Evolutionary conservation across 305 asterid genomes (phyloP).

Genomic region (Withania somnifera): DNA sequence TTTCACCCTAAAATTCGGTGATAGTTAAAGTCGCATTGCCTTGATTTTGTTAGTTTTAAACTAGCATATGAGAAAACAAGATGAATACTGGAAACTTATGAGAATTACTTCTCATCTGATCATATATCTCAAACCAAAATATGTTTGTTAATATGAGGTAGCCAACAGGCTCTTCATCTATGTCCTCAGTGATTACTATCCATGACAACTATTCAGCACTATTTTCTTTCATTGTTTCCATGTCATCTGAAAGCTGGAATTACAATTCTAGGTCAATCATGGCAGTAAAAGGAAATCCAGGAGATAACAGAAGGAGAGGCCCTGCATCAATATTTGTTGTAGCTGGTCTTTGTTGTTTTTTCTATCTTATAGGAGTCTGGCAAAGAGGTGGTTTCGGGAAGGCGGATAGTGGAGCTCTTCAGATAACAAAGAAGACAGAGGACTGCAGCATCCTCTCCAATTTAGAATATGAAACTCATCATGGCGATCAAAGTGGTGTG

Average conservation of each 20-base stretch:
- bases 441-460: slow-evolving; percentile 24
- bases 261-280: slow-evolving; percentile 17
- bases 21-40: not conserved
- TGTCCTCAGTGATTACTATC: not conserved
- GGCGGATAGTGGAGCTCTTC: slow-evolving; percentile 30
- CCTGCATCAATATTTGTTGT: slow-evolving; percentile 19
- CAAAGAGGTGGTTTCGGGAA: slow-evolving; percentile 33
- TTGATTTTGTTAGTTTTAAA: not conserved
- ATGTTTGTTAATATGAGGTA: not conserved
- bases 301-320: slow-evolving; percentile 27
- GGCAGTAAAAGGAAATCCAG: slow-evolving; percentile 29
- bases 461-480: slow-evolving; percentile 30
- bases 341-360: slow-evolving; percentile 25
- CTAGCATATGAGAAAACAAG: not conserved
- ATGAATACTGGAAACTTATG: not conserved
- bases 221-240: not conserved
- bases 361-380: slow-evolving; percentile 39
- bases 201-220: not conserved
- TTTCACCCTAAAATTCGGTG: not conserved
- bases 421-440: slow-evolving; percentile 18
- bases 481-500: slow-evolving; percentile 10
- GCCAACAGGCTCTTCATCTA: not conserved
- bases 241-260: not conserved
- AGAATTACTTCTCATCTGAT: not conserved
- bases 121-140: not conserved